A percentile compares a stretch with the other conserved stretches of the same genome.
Evolutionary conservation across 192 early-diverging fungal genomes (phyloP).

Genomic region (Bifiguratus adelaidae): DNA sequence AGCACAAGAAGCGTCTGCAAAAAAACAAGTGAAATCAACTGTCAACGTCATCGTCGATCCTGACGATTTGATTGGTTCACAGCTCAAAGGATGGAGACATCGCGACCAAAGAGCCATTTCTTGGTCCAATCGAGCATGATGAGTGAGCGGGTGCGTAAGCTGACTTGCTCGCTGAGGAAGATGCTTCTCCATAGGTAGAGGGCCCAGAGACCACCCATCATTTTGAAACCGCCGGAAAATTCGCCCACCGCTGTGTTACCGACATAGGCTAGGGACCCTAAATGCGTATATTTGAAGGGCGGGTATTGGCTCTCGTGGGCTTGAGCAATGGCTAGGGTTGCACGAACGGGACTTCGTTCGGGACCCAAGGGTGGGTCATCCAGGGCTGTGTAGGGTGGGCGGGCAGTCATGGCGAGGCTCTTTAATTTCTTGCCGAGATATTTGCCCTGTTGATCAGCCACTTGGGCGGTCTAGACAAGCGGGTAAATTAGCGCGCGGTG

Average conservation of each 20-base stretch:
- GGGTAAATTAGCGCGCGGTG: background rate
- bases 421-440: conserved; percentile 34
- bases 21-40: too few relatives aligned
- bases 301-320: too few relatives aligned
- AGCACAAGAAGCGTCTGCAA: too few relatives aligned
- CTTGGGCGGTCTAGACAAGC: conserved; percentile 38
- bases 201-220: conserved; percentile 36
- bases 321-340: too few relatives aligned
- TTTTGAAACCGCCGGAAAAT: conserved; percentile 30
- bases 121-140: conserved; percentile 30
- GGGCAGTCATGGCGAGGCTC: conserved; percentile 11
- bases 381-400: background rate
- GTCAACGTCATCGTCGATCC: too few relatives aligned
- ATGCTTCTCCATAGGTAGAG: conserved; percentile 46
- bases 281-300: conserved; percentile 54
- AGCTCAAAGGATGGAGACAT: conserved; percentile 30
- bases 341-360: too few relatives aligned
- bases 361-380: too few relatives aligned
- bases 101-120: conserved; percentile 30
- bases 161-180: conserved; percentile 45
- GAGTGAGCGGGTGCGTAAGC: conserved; percentile 20
- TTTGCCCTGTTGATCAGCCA: conserved; percentile 41
- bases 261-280: conserved; percentile 61
- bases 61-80: too few relatives aligned
- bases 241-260: conserved; percentile 44